Evolutionary conservation across 2,329 filamentous ascomycete species (phyloP).

Genomic region (Periconia sp.): DNA sequence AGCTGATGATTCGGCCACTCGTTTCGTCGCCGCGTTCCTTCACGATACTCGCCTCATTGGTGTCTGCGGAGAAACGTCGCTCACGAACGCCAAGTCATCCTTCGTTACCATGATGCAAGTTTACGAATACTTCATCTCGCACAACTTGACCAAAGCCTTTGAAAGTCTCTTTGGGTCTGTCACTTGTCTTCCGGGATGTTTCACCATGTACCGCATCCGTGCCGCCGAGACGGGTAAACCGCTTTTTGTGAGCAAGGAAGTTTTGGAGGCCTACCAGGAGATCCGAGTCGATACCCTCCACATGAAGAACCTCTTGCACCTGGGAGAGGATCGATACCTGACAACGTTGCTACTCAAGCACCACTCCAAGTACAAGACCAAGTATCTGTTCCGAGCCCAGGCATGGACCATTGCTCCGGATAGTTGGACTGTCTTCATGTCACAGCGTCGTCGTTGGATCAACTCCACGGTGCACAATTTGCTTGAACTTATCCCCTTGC

Average conservation of each 20-base stretch:
- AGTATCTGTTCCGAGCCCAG: constrained; percentile 89
- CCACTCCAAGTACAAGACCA: constrained; percentile 95
- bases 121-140: constrained; percentile 99
- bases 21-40: constrained; percentile 88
- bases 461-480: constrained; percentile 99
- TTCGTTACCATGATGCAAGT: constrained; percentile 99
- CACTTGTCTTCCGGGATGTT: constrained; percentile 97
- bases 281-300: constrained; percentile 97
- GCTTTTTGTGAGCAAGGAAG: constrained; percentile 89
- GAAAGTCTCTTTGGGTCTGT: constrained; percentile 96
- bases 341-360: constrained; percentile 92
- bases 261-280: constrained; percentile 83
- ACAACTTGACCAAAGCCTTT: constrained; percentile 95
- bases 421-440: constrained; percentile 91
- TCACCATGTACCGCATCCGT: constrained; percentile 97
- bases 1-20: constrained; percentile 82
- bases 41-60: constrained; percentile 92
- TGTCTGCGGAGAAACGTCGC: constrained; percentile 89
- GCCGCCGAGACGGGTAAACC: constrained; percentile 94
- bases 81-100: constrained; percentile 90
- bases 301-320: constrained; percentile 96
- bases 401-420: constrained; percentile 98
- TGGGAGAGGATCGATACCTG: constrained; percentile 96
- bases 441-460: constrained; percentile 98
- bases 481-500: constrained; percentile 89